Evolutionary conservation across 306 rosid genomes (phyloP).

Genomic region (Vicia faba): DNA sequence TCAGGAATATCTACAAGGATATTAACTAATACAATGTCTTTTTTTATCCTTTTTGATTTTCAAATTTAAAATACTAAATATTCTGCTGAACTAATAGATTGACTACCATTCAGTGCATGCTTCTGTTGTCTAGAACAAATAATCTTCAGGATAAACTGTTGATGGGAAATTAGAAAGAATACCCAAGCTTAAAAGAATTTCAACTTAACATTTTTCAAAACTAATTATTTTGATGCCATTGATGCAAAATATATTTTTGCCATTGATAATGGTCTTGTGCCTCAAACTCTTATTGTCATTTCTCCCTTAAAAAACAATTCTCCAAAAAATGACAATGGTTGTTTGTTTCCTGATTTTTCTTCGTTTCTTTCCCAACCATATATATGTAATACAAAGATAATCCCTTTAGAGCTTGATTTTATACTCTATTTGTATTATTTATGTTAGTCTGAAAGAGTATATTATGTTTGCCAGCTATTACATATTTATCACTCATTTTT

Average conservation of each 20-base stretch:
- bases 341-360: background rate
- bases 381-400: background rate
- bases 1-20: background rate
- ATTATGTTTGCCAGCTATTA: conserved; percentile 18
- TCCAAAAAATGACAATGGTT: background rate
- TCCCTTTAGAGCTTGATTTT: background rate
- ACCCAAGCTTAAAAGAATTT: conserved; percentile 5
- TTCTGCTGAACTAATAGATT: conserved; percentile 27
- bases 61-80: background rate
- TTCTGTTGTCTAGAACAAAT: conserved; percentile 17
- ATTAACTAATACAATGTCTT: background rate
- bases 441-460: conserved; percentile 14
- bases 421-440: conserved; percentile 18
- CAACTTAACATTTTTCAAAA: conserved; percentile 2
- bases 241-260: background rate
- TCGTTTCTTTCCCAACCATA: conserved; percentile 1
- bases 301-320: background rate
- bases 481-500: conserved; percentile 12
- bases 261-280: conserved; percentile 9
- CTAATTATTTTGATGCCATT: background rate
- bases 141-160: conserved; percentile 3
- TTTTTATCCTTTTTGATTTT: background rate
- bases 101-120: conserved; percentile 15
- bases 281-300: background rate
- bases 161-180: conserved; percentile 5